These are phyloP conservation scores for Achaetomiella virescens DNA, from an alignment of 495 filamentous ascomycete species.

Conservation along the genomic window DNA sequence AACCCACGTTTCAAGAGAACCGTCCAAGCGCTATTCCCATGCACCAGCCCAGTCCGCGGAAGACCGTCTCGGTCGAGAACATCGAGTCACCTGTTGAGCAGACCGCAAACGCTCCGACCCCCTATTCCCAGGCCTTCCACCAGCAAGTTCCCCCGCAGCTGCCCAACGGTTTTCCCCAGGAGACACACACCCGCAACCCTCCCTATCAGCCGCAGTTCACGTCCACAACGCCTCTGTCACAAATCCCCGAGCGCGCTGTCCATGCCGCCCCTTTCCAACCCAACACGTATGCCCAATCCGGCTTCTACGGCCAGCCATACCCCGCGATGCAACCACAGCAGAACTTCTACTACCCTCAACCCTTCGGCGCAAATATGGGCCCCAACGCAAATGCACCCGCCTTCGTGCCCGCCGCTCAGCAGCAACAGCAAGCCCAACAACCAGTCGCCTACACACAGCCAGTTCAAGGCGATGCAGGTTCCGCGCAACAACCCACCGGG, in stretches of 20 bases:
- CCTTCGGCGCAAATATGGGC: slow-evolving; percentile 47
- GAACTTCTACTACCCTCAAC: slow-evolving; percentile 49
- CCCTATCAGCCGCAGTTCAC: slow-evolving; percentile 75
- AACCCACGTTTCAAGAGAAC: slow-evolving; percentile 72
- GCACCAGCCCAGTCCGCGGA: slow-evolving; percentile 94
- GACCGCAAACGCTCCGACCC: slow-evolving; percentile 53
- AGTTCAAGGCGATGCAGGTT: slow-evolving; percentile 39
- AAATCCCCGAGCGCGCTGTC: slow-evolving; percentile 90
- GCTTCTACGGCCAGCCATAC: slow-evolving; percentile 55
- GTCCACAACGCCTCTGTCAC: slow-evolving; percentile 79
- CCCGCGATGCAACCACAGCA: slow-evolving; percentile 49
- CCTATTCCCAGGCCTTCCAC: slow-evolving; percentile 83
- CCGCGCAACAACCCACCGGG: slow-evolving; percentile 14
- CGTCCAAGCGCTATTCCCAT: slow-evolving; percentile 71
- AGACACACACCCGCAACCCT: slow-evolving; percentile 60
- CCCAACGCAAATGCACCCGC: slow-evolving; percentile 49
- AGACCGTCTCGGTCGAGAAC: slow-evolving; percentile 86
- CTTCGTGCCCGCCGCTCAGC: slow-evolving; percentile 50
- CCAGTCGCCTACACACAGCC: slow-evolving; percentile 35
- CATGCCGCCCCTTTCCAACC: slow-evolving; percentile 92
- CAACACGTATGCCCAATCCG: slow-evolving; percentile 55
- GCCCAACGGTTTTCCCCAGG: slow-evolving; percentile 50
- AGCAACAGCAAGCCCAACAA: slow-evolving; percentile 12
- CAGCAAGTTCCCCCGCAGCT: slow-evolving; percentile 77
- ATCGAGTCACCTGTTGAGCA: slow-evolving; percentile 80